Conservation (phyloP, 352 stramenopile genomes). For the Globisporangium echinulatum region DNA sequence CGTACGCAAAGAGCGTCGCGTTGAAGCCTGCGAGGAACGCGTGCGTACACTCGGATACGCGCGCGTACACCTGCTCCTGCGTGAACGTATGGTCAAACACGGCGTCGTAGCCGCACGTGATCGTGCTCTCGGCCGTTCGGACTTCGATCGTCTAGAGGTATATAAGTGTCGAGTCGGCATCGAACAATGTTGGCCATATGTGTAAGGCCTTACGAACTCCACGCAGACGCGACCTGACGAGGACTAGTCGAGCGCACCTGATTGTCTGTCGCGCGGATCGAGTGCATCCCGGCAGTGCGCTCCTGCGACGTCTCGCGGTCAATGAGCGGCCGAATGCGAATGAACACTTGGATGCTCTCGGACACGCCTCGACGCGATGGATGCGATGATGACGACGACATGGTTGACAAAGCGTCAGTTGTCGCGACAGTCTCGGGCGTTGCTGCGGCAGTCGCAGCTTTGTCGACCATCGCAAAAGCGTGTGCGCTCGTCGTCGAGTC, state of each 20-base stretch:
- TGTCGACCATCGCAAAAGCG: neutral
- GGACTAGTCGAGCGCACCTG: constrained; percentile 22
- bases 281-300: constrained; percentile 21
- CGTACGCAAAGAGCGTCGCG: constrained; percentile 80
- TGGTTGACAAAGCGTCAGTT: neutral
- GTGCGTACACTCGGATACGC: constrained; percentile 68
- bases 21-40: constrained; percentile 82
- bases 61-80: constrained; percentile 79
- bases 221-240: neutral
- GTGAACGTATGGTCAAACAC: constrained; percentile 70
- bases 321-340: constrained; percentile 76
- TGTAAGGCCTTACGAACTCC: no score
- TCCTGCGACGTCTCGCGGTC: constrained; percentile 47
- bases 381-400: neutral
- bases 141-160: constrained; percentile 67
- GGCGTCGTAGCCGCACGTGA: constrained; percentile 77
- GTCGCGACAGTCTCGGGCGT: neutral
- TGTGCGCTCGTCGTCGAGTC: neutral
- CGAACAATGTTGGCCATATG: neutral
- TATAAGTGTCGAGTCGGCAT: neutral
- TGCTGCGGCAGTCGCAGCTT: neutral
- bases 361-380: constrained; percentile 21
- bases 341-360: constrained; percentile 82
- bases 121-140: constrained; percentile 51
- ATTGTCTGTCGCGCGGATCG: constrained; percentile 35